phyloP scores from a whole-genome alignment of 148 eudicot species.

The Chenopodium album region DNA sequence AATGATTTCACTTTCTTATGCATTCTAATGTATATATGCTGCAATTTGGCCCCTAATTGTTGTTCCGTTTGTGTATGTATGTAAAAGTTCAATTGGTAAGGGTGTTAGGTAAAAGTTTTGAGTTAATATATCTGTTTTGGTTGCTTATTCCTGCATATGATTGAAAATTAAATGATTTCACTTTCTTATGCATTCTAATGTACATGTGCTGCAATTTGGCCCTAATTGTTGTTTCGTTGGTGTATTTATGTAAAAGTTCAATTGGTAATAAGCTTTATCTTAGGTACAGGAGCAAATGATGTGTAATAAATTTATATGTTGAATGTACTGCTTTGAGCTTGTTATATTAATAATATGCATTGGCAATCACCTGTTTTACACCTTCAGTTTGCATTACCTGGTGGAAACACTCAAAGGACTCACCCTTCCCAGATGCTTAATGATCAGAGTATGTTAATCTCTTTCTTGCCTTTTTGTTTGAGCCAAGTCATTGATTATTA shows the following conservation, averaged over 20 bases:
- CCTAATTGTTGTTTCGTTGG: too few relatives aligned
- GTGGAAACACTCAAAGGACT: constrained; percentile 59
- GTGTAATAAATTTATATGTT: background rate
- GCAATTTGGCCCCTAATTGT: too few relatives aligned
- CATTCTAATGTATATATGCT: too few relatives aligned
- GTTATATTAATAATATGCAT: constrained; percentile 7
- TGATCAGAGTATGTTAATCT: constrained; percentile 71
- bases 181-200: background rate
- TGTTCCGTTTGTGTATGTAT: too few relatives aligned
- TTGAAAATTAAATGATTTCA: background rate
- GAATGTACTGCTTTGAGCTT: background rate
- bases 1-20: background rate
- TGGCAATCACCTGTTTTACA: constrained; percentile 5
- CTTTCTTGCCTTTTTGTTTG: constrained; percentile 1
- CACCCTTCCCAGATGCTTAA: constrained; percentile 74
- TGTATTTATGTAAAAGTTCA: too few relatives aligned
- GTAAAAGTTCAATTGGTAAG: too few relatives aligned
- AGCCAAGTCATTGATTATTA: background rate
- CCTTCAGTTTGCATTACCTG: constrained; percentile 63
- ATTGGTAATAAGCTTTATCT: too few relatives aligned
- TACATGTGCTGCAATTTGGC: background rate
- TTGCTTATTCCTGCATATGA: background rate
- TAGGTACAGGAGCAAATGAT: too few relatives aligned
- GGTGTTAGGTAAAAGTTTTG: background rate
- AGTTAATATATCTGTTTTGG: background rate